Conservation (phyloP, 2,329 filamentous ascomycete species). For the Clonostachys rosea region DNA sequence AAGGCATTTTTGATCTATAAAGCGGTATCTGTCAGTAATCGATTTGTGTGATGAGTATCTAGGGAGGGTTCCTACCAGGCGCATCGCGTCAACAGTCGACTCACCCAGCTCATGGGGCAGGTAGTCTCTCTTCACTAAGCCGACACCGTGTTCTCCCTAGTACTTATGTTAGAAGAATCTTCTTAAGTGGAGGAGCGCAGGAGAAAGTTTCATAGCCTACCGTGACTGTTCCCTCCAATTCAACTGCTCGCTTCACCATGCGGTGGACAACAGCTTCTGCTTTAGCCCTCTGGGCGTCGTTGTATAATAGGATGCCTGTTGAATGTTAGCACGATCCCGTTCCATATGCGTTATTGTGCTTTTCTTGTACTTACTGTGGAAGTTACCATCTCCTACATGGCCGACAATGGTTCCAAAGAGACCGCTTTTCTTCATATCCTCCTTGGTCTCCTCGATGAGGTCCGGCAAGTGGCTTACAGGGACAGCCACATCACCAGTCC, state of each 20-base stretch:
- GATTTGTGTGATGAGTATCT: neutral
- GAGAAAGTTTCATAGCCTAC: conserved; percentile 23
- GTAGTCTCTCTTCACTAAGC: conserved; percentile 81
- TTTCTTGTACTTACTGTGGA: conserved; percentile 41
- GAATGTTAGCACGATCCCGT: conserved; percentile 6
- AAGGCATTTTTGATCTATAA: conserved; percentile 73
- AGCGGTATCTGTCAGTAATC: neutral
- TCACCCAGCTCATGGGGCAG: conserved; percentile 72
- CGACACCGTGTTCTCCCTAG: conserved; percentile 77
- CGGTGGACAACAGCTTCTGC: conserved; percentile 71
- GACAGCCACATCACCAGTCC: conserved; percentile 84
- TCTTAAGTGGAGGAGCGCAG: neutral
- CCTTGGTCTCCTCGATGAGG: conserved; percentile 70
- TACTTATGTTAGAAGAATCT: neutral
- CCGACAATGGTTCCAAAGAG: conserved; percentile 54
- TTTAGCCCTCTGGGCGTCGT: conserved; percentile 59
- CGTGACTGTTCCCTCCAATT: conserved; percentile 81
- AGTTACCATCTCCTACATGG: conserved; percentile 76
- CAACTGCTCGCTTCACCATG: conserved; percentile 83
- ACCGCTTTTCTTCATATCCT: conserved; percentile 34
- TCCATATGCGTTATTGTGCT: no score
- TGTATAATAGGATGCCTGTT: conserved; percentile 51
- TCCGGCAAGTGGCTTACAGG: conserved; percentile 70
- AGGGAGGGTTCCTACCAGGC: conserved; percentile 51
- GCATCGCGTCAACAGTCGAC: conserved; percentile 75